A percentile compares a stretch with the other conserved stretches of the same genome.
Evolutionary conservation across 1,284 basidiomycete species (phyloP).

Genomic region (Taiwanofungus camphoratus): DNA sequence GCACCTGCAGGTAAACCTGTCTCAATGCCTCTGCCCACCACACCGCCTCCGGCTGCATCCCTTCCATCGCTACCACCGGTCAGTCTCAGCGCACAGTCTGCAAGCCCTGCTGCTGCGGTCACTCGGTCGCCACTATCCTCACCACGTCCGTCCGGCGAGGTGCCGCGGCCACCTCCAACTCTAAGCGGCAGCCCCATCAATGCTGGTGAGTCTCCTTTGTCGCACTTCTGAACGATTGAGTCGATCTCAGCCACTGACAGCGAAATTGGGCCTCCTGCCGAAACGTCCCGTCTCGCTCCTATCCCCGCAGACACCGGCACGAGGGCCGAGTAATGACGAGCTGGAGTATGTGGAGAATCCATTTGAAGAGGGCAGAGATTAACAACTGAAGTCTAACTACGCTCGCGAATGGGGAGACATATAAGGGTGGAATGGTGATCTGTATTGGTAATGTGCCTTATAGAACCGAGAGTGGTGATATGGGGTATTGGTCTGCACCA

Average conservation of each 20-base stretch:
- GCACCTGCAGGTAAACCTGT: background rate
- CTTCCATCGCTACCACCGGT: no score
- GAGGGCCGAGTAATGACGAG: constrained; percentile 41
- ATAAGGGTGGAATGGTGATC: no score
- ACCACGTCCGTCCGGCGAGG: constrained; percentile 19
- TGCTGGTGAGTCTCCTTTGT: constrained; percentile 22
- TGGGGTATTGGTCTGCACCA: no score
- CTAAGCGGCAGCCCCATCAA: constrained; percentile 27
- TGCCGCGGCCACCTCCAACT: constrained; percentile 24
- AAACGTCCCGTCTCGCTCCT: constrained; percentile 70
- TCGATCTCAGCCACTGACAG: constrained; percentile 20
- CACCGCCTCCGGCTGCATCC: constrained; percentile 1
- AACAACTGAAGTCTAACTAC: no score
- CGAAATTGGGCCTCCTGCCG: constrained; percentile 67
- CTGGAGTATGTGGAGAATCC: constrained; percentile 66
- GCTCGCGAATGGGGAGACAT: no score
- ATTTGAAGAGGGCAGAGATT: constrained; percentile 57
- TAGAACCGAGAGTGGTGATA: no score
- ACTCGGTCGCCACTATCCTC: constrained; percentile 14
- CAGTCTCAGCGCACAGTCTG: background rate
- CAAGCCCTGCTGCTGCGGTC: constrained; percentile 2
- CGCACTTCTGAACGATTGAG: no score
- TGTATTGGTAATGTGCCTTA: no score
- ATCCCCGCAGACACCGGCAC: constrained; percentile 29
- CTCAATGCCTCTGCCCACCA: background rate